Conservation (phyloP, 139 green algal species). For the Picochlorum sp. region DNA sequence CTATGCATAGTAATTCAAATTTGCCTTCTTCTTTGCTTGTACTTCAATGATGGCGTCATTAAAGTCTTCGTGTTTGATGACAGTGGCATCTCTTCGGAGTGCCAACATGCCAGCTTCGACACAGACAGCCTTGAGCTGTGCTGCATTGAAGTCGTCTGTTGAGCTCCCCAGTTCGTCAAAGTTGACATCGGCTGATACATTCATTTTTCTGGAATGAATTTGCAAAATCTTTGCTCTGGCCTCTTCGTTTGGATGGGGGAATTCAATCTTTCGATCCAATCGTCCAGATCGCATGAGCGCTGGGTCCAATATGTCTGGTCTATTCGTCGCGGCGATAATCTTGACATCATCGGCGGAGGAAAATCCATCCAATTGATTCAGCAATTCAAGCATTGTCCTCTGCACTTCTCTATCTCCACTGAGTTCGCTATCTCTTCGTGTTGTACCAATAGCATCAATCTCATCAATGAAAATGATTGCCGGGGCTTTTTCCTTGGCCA, state of each 20-base stretch:
- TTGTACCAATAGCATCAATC: conserved; percentile 89
- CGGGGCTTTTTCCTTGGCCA: conserved; percentile 97
- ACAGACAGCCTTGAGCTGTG: conserved; percentile 89
- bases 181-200: conserved; percentile 85
- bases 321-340: conserved; percentile 97
- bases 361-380: conserved; percentile 97
- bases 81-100: conserved; percentile 81
- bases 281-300: conserved; percentile 92
- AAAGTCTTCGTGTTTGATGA: conserved; percentile 98
- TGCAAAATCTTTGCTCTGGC: conserved; percentile 93
- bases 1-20: conserved; percentile 86
- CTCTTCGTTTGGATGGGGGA: conserved; percentile 96
- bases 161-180: conserved; percentile 94
- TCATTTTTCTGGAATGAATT: conserved; percentile 80
- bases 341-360: conserved; percentile 80
- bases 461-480: conserved; percentile 99
- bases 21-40: conserved; percentile 99
- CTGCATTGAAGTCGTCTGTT: conserved; percentile 99
- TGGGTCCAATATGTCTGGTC: conserved; percentile 96
- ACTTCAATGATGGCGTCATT: conserved; percentile 96
- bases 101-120: conserved; percentile 99
- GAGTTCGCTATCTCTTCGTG: conserved; percentile 92
- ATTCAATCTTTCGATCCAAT: conserved; percentile 99
- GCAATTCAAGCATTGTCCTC: conserved; percentile 96
- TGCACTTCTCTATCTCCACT: conserved; percentile 94